Percentiles rank a stretch among this genome's conserved stretches.
Conservation (phyloP, 2,329 filamentous ascomycete species). For the Calonectria honghensis region DNA sequence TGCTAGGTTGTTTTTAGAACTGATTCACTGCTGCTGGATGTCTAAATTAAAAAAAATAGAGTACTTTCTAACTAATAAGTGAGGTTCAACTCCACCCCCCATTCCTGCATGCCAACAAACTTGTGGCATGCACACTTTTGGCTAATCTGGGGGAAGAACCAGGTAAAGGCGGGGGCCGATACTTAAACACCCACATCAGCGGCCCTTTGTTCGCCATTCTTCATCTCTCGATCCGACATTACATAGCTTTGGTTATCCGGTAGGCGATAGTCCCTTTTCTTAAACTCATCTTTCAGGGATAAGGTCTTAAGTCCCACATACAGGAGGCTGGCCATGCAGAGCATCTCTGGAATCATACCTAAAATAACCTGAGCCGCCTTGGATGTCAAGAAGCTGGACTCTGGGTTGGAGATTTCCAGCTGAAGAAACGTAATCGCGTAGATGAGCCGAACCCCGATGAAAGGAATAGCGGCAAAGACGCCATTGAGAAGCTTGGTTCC, state of each 20-base stretch:
- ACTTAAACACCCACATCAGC: not conserved
- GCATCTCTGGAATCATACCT: slow-evolving; percentile 34
- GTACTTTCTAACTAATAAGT: not conserved
- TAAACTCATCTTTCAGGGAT: slow-evolving; percentile 36
- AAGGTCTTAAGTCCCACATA: slow-evolving; percentile 29
- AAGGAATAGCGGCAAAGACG: slow-evolving; percentile 9
- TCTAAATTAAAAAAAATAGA: not conserved
- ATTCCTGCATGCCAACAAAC: not conserved
- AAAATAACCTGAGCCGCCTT: slow-evolving; percentile 30
- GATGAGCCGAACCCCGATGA: slow-evolving; percentile 23
- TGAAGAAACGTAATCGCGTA: slow-evolving; percentile 36
- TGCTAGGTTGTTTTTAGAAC: not conserved
- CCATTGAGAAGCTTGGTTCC: slow-evolving; percentile 27
- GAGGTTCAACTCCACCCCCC: not conserved
- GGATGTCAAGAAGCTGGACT: slow-evolving; percentile 32
- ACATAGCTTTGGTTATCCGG: not conserved
- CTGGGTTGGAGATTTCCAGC: slow-evolving; percentile 31
- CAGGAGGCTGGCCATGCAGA: slow-evolving; percentile 17
- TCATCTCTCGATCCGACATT: not conserved
- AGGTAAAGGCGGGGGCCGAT: not conserved
- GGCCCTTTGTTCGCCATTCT: not conserved
- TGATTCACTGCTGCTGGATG: not conserved
- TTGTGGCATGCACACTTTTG: not conserved
- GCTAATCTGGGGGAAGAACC: not conserved
- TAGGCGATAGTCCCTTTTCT: slow-evolving; percentile 5